Percentiles rank a stretch among this genome's conserved stretches.
Conservation (phyloP, 2,329 filamentous ascomycete species). For the Aspergillus carbonarius region DNA sequence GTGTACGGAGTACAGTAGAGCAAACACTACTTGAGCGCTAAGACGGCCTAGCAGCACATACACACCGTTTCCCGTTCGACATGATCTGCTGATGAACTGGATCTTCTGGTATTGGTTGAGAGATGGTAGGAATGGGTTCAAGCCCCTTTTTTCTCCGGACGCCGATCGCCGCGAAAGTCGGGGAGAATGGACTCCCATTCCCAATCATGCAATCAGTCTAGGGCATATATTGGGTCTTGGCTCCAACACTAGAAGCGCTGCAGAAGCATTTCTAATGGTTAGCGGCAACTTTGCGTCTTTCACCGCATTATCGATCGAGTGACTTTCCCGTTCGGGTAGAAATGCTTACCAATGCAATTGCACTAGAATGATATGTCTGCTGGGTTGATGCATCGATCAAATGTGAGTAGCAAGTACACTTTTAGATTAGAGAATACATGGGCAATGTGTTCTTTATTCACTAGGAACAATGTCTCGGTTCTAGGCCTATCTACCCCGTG, state of each 20-base stretch:
- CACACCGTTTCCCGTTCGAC: not conserved
- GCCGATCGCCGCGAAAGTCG: conserved; percentile 6
- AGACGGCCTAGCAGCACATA: not conserved
- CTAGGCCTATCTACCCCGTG: not conserved
- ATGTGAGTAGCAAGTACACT: not conserved
- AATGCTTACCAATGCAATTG: not conserved
- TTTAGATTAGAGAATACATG: not conserved
- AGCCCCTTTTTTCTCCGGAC: conserved; percentile 1
- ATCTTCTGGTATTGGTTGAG: not conserved
- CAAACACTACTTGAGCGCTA: not conserved
- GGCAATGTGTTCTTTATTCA: not conserved
- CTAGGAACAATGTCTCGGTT: not conserved
- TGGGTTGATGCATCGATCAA: not conserved
- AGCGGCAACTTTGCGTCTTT: conserved; percentile 13
- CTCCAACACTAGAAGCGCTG: conserved; percentile 33
- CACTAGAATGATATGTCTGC: not conserved
- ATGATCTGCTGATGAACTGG: not conserved
- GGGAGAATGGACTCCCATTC: not conserved
- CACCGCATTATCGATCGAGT: conserved; percentile 15
- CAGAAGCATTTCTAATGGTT: conserved; percentile 28
- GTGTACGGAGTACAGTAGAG: not conserved
- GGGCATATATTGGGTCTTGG: conserved; percentile 22
- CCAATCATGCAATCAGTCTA: conserved; percentile 4
- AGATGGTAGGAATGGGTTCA: not conserved
- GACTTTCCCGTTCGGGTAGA: conserved; percentile 1